Percentiles rank a stretch among this genome's conserved stretches.
These are phyloP conservation scores for Cryphonectria parasitica DNA, from an alignment of 2,329 filamentous ascomycete species.

Conservation along the genomic window DNA sequence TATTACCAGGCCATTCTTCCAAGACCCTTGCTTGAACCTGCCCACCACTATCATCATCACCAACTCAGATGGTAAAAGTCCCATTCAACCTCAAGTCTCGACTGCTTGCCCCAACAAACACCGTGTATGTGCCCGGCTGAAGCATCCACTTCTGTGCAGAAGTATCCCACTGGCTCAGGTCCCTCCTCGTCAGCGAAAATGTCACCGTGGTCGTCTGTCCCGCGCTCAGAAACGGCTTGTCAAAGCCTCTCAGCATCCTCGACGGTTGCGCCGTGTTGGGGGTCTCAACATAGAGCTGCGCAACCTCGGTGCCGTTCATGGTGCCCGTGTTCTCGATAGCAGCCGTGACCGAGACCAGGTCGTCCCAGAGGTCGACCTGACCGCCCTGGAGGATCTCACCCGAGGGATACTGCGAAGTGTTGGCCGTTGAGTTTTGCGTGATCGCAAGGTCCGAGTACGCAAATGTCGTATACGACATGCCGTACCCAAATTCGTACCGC, in stretches of 20 bases:
- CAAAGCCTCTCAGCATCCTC: constrained; percentile 68
- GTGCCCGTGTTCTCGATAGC: constrained; percentile 48
- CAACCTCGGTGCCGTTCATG: constrained; percentile 50
- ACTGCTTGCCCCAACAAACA: constrained; percentile 55
- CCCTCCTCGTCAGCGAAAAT: constrained; percentile 63
- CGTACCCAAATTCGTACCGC: constrained; percentile 60
- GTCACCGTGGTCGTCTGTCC: constrained; percentile 48
- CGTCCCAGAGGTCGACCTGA: constrained; percentile 52
- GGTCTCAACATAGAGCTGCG: constrained; percentile 52
- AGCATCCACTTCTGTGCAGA: constrained; percentile 64
- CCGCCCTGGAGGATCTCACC: constrained; percentile 49
- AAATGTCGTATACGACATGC: constrained; percentile 60
- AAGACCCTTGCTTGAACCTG: neutral
- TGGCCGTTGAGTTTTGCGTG: constrained; percentile 34
- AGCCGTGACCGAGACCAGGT: constrained; percentile 44
- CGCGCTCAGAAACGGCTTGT: constrained; percentile 58
- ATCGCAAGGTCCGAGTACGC: constrained; percentile 49
- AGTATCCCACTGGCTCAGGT: constrained; percentile 70
- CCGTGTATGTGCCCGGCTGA: constrained; percentile 46
- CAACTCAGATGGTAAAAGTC: constrained; percentile 27
- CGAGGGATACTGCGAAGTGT: constrained; percentile 42
- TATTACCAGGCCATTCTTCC: neutral
- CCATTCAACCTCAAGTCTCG: constrained; percentile 47
- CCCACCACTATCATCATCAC: neutral
- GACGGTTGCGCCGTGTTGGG: constrained; percentile 51